These are phyloP conservation scores for Xylariaceae sp. DNA, from an alignment of 2,329 filamentous ascomycete genomes.

Conservation along the genomic window DNA sequence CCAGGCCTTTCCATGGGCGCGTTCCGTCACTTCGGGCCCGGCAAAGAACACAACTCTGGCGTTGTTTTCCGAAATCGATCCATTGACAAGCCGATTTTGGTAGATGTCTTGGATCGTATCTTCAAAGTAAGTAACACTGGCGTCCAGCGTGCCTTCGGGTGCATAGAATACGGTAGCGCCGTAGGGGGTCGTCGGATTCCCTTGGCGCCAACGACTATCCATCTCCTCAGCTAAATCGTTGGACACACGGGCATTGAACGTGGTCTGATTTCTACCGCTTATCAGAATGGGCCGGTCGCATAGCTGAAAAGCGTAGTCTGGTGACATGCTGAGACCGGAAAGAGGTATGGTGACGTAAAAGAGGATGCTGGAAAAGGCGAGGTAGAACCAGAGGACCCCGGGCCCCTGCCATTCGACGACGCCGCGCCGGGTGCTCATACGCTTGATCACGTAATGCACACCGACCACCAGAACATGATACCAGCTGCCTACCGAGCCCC, in stretches of 20 bases:
- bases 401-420: background rate
- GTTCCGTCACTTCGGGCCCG: conserved; percentile 2
- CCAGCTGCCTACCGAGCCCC: conserved; percentile 1
- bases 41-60: conserved; percentile 1
- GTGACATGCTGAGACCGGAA: conserved; percentile 3
- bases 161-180: conserved; percentile 3
- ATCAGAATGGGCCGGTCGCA: background rate
- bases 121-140: conserved; percentile 3
- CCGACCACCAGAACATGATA: background rate
- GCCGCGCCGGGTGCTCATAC: background rate
- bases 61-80: background rate
- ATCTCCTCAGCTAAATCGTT: conserved; percentile 1
- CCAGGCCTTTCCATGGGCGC: conserved; percentile 4
- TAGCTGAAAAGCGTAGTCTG: conserved; percentile 1
- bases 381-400: conserved; percentile 2
- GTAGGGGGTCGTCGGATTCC: background rate
- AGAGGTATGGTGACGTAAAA: conserved; percentile 2
- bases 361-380: conserved; percentile 1
- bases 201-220: conserved; percentile 2
- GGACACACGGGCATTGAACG: conserved; percentile 3
- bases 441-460: background rate
- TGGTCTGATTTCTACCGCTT: conserved; percentile 6
- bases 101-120: conserved; percentile 5
- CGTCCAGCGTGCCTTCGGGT: conserved; percentile 2
- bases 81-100: background rate